A percentile compares a stretch with the other conserved stretches of the same genome.
phyloP scores from a whole-genome alignment of 371 early-diverging fungal species.

The Entomophthora muscae region DNA sequence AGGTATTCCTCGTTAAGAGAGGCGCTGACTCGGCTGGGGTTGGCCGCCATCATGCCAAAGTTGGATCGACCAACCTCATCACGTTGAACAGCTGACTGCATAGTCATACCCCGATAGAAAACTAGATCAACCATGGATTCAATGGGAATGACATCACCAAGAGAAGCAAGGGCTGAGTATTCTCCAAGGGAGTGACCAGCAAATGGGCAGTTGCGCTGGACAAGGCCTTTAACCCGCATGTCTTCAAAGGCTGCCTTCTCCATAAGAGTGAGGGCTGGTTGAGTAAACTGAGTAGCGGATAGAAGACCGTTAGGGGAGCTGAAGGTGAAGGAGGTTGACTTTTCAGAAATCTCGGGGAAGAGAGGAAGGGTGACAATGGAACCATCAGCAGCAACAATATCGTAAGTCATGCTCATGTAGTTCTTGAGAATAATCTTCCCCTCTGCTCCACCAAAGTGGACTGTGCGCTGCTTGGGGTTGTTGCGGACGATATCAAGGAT shows the following conservation, averaged over 20 bases:
- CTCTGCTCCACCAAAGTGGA: conserved; percentile 82
- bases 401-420: conserved; percentile 84
- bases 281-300: conserved; percentile 91
- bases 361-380: conserved; percentile 55
- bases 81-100: conserved; percentile 78
- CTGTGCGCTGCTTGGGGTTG: too few species aligned
- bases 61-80: conserved; percentile 64
- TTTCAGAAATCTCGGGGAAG: conserved; percentile 76
- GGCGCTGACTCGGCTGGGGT: conserved; percentile 72
- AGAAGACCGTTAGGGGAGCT: conserved; percentile 76
- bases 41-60: conserved; percentile 92
- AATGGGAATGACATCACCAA: conserved; percentile 75
- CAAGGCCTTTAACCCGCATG: conserved; percentile 63
- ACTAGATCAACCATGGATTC: conserved; percentile 80
- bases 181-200: too few species aligned
- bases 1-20: conserved; percentile 76
- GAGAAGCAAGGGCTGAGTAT: conserved; percentile 81
- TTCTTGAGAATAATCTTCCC: conserved; percentile 76
- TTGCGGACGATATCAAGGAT: too few species aligned
- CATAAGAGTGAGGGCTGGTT: conserved; percentile 82
- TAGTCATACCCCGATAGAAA: conserved; percentile 93
- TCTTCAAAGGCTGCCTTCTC: too few species aligned
- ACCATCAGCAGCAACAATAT: conserved; percentile 54
- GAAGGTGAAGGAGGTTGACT: conserved; percentile 75
- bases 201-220: conserved; percentile 60